Percentiles rank a stretch among this genome's conserved stretches.
Conservation (phyloP, 1,284 basidiomycete genomes). For the Omphalotus olearius region DNA sequence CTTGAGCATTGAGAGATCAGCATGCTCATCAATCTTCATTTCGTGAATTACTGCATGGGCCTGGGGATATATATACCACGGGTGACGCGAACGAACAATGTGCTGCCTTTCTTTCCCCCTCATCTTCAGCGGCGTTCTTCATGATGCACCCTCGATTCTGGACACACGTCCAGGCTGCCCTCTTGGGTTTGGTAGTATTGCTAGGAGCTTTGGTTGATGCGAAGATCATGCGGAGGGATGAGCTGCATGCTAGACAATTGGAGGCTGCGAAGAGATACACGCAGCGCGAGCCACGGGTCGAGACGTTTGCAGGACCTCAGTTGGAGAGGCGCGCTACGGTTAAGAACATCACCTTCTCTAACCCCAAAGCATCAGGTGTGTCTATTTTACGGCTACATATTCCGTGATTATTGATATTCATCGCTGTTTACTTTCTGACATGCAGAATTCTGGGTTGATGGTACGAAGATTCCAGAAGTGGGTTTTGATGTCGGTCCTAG, state of each 20-base stretch:
- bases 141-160: neutral
- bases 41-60: no score
- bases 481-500: constrained; percentile 72
- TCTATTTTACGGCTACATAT: neutral
- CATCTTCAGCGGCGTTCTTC: no score
- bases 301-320: constrained; percentile 10
- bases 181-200: constrained; percentile 13
- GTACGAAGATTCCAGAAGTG: constrained; percentile 60
- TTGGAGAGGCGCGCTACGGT: constrained; percentile 18
- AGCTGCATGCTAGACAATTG: constrained; percentile 33
- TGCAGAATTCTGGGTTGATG: constrained; percentile 73
- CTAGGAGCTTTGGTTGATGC: constrained; percentile 16
- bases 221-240: constrained; percentile 30
- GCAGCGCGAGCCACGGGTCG: constrained; percentile 20
- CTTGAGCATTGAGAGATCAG: no score
- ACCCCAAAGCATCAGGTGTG: constrained; percentile 60
- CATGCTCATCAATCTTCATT: no score
- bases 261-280: constrained; percentile 39
- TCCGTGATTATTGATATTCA: neutral
- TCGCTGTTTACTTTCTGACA: neutral
- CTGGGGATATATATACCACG: no score
- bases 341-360: constrained; percentile 69
- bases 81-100: no score
- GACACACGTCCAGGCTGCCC: neutral
- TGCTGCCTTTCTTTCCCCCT: no score